Conservation (phyloP, 768 basidiomycete genomes). For the Calocybe cyanea region DNA sequence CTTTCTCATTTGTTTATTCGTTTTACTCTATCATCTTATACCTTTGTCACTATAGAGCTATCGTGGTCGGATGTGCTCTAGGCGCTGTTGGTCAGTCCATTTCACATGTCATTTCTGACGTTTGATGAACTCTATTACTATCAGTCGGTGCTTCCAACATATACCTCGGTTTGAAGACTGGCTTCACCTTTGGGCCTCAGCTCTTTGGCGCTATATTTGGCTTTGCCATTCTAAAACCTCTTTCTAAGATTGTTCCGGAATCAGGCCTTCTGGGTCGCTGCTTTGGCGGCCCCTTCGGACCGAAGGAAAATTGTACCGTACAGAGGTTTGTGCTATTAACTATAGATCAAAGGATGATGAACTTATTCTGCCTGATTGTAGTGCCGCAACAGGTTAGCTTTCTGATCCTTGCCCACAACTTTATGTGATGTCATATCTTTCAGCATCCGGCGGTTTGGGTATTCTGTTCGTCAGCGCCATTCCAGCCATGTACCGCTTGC, state of each 20-base stretch:
- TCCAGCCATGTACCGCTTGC: conserved; percentile 57
- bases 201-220: conserved; percentile 61
- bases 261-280: conserved; percentile 39
- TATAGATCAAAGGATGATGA: not conserved
- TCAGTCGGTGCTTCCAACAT: conserved; percentile 57
- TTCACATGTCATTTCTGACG: not conserved
- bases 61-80: conserved; percentile 47
- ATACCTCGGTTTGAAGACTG: conserved; percentile 67
- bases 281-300: conserved; percentile 56
- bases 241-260: conserved; percentile 46
- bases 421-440: conserved; percentile 5
- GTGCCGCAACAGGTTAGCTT: conserved; percentile 45
- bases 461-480: conserved; percentile 57
- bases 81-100: conserved; percentile 38
- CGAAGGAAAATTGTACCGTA: conserved; percentile 65
- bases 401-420: conserved; percentile 8
- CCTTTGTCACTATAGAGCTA: conserved; percentile 25
- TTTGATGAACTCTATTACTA: not conserved
- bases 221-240: conserved; percentile 56
- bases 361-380: conserved; percentile 13
- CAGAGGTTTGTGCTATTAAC: conserved; percentile 35
- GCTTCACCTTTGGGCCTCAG: conserved; percentile 62
- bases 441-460: conserved; percentile 54
- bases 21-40: not conserved
- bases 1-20: conserved; percentile 2